Evolutionary conservation across 805 yeast species (phyloP), one percentile per base, ranked within the genome.

Genomic region (Candida silvicultrix): DNA sequence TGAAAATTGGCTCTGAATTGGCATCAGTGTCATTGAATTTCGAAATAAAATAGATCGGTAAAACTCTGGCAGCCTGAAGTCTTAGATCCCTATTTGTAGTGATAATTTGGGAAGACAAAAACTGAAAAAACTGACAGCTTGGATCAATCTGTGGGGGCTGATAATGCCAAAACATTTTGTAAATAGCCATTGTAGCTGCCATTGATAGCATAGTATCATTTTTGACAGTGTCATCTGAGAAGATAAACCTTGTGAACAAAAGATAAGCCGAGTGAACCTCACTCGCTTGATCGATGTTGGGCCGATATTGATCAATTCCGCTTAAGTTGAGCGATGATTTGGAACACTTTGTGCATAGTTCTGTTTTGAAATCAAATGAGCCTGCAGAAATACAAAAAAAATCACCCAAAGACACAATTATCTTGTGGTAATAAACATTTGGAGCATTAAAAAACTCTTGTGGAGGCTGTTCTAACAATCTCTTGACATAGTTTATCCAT

Each of bases 81-180:
- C 92, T 60, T 0, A 81, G 69, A 47, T 80, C 83, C 51, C 92
- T 63, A 45, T 74, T 72, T 8, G 59, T 61, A n/a, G 68, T 66
- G 1, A 57, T 47, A 36, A 80, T 65, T 18, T 73, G 66, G 3
- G 52, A 48, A 37, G 69, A 57, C 2, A 82, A 48, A 45, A 77
- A 73, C 6, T 55, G 57, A 62, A 77, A 78, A 6, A 69, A 31
- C 1, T 48, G 47, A 31, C 56, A 52, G 12, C 46, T 63, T 51
- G 44, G 52, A 16, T 44, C 55, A 36, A 69, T 55, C 37, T 53
- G 56, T 5, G 81, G 80, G 0, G 83, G 77, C 43, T 74, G 69
- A 54, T 60, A 83, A 38, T 81, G 78, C 4, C 71, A 57, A 47
- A 81, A 77, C 1, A 82, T 56, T 52, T 74, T 73, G 55, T 67